Base-by-base conservation (phyloP, 108 stramenopile genomes). In the Cyclotella sp. region DNA sequence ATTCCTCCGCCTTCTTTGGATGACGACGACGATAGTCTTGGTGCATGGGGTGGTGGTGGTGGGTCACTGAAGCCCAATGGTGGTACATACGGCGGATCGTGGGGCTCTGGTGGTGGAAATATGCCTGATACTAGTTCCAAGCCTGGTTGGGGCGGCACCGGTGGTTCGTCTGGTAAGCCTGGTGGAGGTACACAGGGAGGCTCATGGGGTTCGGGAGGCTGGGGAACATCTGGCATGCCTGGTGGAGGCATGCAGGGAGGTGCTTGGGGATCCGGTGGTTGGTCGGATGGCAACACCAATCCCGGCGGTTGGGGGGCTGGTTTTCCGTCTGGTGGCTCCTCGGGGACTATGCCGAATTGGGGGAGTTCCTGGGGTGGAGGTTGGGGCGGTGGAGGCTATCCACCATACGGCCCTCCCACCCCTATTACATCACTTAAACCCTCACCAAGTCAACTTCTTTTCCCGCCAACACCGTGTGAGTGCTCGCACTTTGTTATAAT, bases 181-280 rank as follows among this genome's bases (percentile, higher is more conserved):
- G 63, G 63, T 26, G 63, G 63, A 22, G 63, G 63, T 30, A 64
- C 1, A 10, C 63, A 44, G 14, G 34, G 60, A 30, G 60, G 63
- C 24, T 39, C 40, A 62, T 64, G 63, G 63, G 63, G 63, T 13
- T 64, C 63, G 0, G 43, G 63, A 46, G 49, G 49, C 18, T 18
- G 19, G 19, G 49, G 34, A 2, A 34, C 34, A 34, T 34, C 34
- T 39, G 15, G 2, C 19, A 57, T 57, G 12, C 55, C 12, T 57
- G 55, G 55, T 19, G 55, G 19, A 21, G 24, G 24, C 5, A 26
- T 26, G 55, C 19, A 57, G 19, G 60, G 60, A 61, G 44, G 44
- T 46, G 21, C 44, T 12, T 64, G 63, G 63, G 63, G 63, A 41
- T 64, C 63, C 3, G 61, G 61, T 9, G 34, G 41, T 62, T 62